These are phyloP conservation scores for Leccinum longicurvipes DNA, from an alignment of 768 basidiomycete genomes.

Conservation along the genomic window DNA sequence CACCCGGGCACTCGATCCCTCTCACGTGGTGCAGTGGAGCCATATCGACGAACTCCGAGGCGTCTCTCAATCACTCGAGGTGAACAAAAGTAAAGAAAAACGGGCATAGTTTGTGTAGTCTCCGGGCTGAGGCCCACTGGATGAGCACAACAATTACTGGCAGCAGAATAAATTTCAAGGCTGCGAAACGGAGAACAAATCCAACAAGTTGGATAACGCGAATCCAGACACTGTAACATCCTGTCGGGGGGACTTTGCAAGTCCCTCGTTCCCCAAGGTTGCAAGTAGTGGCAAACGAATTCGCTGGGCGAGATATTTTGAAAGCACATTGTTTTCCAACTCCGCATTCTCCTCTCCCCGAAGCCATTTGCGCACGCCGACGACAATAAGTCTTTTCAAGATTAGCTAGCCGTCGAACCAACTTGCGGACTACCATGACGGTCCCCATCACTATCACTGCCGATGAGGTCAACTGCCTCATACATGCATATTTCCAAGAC, in stretches of 20 bases:
- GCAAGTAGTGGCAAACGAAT: no score
- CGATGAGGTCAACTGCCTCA: slow-evolving; percentile 82
- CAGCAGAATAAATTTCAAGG: background rate
- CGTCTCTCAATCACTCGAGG: background rate
- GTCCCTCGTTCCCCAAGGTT: no score
- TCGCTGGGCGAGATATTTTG: background rate
- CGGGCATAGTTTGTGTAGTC: background rate
- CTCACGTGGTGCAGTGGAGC: no score
- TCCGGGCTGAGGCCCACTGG: background rate
- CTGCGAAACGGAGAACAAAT: background rate
- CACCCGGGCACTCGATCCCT: no score
- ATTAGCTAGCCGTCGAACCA: no score
- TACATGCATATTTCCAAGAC: slow-evolving; percentile 81
- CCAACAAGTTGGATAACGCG: no score
- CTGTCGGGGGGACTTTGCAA: no score
- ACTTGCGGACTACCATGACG: slow-evolving; percentile 25
- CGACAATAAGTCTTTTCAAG: no score
- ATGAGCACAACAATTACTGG: background rate
- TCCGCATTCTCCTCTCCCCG: no score
- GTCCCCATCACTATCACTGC: slow-evolving; percentile 64
- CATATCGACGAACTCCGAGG: no score
- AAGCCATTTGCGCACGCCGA: no score
- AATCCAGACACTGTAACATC: no score
- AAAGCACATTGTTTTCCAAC: slow-evolving; percentile 21
- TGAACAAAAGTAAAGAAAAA: background rate